Evolutionary conservation across 2,329 filamentous ascomycete species (phyloP), one percentile per base, ranked within the genome.

Genomic region (Cadophora sp.): DNA sequence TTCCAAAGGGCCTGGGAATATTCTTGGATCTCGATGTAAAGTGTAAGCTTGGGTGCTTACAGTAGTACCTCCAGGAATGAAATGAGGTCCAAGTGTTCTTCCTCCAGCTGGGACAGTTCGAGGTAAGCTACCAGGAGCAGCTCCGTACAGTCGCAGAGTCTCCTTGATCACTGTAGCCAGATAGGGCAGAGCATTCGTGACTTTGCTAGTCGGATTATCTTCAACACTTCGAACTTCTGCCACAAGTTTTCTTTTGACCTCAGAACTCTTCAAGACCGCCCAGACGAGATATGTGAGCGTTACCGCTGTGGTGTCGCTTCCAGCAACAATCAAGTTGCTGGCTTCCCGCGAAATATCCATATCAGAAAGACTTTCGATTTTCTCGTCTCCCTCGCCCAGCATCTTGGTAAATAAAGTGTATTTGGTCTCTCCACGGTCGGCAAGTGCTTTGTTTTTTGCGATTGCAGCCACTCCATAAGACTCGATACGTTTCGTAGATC

Each of bases 251-350:
- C 27, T 14, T 47, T 60, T 47, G 14, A 66, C n/a, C n/a, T 51
- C 24, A 20, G 59, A 48, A 20, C 64, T 33, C 13, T 68, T 68
- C 36, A 68, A 47, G 18, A 66, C 48, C 6, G 56, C 60, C 68
- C 66, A 70, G 14, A 68, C 50, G 16, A 70, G 53, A 66, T 68
- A 70, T 5, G 79, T 77, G 45, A 82, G 68, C 1, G 79, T 77
- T 0, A 76, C 76, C 18, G 80, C 75, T 0, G 80, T 81, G 13
- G 81, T 82, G 67, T 82, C 81, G 45, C 76, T 79, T 5, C 78
- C 78, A 36, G 78, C 78, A 43, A 79, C 74, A 20, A 80, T 76
- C 41, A 80, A 48, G 13, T 50, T 56, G 18, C 51, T 50, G 6
- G 68, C 68, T 63, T 70, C 66, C 6, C 36, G 33, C n/a, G 41